Evolutionary conservation across 164 flowering plant species (phyloP).

Genomic region (Vitis labrusca): DNA sequence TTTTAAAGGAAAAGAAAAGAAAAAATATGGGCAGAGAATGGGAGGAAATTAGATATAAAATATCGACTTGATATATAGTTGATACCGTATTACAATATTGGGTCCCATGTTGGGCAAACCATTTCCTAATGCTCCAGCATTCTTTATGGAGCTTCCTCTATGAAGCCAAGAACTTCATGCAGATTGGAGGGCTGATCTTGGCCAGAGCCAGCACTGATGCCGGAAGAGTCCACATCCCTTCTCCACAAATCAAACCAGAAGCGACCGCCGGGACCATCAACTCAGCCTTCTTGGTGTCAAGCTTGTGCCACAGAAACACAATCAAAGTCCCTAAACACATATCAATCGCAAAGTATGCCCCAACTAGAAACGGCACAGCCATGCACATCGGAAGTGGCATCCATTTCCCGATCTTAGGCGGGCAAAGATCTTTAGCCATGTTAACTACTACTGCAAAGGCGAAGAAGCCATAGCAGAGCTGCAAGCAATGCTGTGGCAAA

Average conservation of each 20-base stretch:
- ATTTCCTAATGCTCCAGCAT: no score
- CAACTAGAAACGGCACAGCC: conserved; percentile 63
- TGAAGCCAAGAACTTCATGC: conserved; percentile 50
- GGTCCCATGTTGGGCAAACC: no score
- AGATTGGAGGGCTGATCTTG: conserved; percentile 54
- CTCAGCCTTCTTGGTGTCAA: conserved; percentile 42
- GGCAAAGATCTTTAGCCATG: conserved; percentile 42
- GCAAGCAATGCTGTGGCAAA: conserved; percentile 60
- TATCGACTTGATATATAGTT: no score
- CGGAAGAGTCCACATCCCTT: conserved; percentile 65
- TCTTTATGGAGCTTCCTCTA: conserved; percentile 3
- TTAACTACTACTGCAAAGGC: conserved; percentile 44
- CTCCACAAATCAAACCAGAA: conserved; percentile 69
- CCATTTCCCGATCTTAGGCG: conserved; percentile 40
- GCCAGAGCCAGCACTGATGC: conserved; percentile 55
- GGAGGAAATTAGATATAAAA: no score
- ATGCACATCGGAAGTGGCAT: conserved; percentile 66
- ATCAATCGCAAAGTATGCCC: conserved; percentile 55
- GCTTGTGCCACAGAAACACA: conserved; percentile 51
- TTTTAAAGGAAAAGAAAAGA: no score
- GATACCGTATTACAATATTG: no score
- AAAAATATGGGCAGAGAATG: no score
- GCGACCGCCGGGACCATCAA: conserved; percentile 72
- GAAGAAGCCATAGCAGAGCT: conserved; percentile 57
- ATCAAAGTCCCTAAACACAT: conserved; percentile 60